Percentiles rank a stretch among this genome's conserved stretches.
These are phyloP conservation scores for Colletotrichum tanaceti DNA, from an alignment of 2,329 filamentous ascomycete genomes.

Conservation along the genomic window DNA sequence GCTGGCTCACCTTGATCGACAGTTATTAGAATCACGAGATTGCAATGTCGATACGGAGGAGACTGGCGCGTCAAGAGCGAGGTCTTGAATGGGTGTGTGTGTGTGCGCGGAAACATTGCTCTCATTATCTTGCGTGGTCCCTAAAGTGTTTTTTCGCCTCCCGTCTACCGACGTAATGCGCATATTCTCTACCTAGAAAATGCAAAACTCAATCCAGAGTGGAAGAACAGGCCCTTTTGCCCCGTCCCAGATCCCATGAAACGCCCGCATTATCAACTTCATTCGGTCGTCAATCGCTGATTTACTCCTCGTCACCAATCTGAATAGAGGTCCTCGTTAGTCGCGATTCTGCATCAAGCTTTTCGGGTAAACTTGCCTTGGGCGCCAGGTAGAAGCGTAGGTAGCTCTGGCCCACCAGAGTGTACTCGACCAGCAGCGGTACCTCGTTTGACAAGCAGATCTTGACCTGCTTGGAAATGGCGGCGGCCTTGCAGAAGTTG, in stretches of 20 bases:
- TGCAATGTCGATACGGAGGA: neutral
- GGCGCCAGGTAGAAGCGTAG: slow-evolving; percentile 97
- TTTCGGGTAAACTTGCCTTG: slow-evolving; percentile 73
- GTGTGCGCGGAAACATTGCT: slow-evolving; percentile 34
- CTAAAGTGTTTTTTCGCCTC: slow-evolving; percentile 36
- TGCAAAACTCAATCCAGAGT: slow-evolving; percentile 41
- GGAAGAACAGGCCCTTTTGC: slow-evolving; percentile 22
- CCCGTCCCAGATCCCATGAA: slow-evolving; percentile 36
- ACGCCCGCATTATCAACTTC: slow-evolving; percentile 38
- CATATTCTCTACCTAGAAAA: slow-evolving; percentile 35
- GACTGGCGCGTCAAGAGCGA: neutral
- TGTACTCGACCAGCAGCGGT: slow-evolving; percentile 94
- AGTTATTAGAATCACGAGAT: neutral
- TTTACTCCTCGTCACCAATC: slow-evolving; percentile 57
- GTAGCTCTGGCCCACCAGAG: slow-evolving; percentile 82
- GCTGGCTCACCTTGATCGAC: slow-evolving; percentile 16
- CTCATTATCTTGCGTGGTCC: slow-evolving; percentile 38
- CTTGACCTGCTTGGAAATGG: slow-evolving; percentile 83
- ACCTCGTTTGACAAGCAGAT: slow-evolving; percentile 97
- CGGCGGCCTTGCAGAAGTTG: slow-evolving; percentile 99
- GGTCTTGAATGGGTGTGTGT: neutral
- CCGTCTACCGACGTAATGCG: slow-evolving; percentile 30
- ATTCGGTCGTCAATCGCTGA: slow-evolving; percentile 22
- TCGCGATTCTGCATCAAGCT: neutral
- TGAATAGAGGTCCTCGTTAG: slow-evolving; percentile 43